Conservation (phyloP, 2,329 filamentous ascomycete genomes). For the Aspergillus ruber region DNA sequence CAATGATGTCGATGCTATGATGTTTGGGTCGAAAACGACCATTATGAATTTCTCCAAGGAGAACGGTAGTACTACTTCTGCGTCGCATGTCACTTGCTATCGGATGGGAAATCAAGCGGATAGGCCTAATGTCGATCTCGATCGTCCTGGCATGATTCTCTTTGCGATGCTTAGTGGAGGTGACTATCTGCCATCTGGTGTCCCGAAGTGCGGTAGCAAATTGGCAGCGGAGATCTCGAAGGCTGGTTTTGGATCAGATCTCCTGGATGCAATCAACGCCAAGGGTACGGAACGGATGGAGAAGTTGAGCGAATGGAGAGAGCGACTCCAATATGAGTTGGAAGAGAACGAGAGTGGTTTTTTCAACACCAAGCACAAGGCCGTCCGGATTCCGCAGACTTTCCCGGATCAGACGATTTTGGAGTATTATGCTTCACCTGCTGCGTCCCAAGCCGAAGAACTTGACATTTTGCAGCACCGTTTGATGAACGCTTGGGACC, state of each 20-base stretch:
- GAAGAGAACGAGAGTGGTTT: constrained; percentile 74
- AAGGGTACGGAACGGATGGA: constrained; percentile 21
- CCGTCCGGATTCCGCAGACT: constrained; percentile 65
- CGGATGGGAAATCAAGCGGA: constrained; percentile 39
- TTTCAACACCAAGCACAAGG: constrained; percentile 70
- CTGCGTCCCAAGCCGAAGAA: constrained; percentile 60
- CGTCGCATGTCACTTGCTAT: constrained; percentile 83
- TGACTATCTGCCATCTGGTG: constrained; percentile 84
- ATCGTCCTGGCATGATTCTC: constrained; percentile 83
- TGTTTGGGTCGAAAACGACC: constrained; percentile 83
- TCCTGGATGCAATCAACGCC: constrained; percentile 58
- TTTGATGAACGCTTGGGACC: constrained; percentile 52
- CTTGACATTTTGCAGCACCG: constrained; percentile 50
- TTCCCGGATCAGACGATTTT: constrained; percentile 78
- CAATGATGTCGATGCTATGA: constrained; percentile 93
- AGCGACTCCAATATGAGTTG: constrained; percentile 66
- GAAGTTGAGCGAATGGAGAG: constrained; percentile 60
- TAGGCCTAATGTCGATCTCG: constrained; percentile 45
- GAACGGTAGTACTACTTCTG: constrained; percentile 49
- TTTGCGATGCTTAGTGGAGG: constrained; percentile 93
- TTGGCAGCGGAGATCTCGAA: constrained; percentile 82
- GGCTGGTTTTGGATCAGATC: constrained; percentile 73
- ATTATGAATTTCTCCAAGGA: constrained; percentile 80
- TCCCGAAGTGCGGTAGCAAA: constrained; percentile 81
- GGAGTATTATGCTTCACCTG: constrained; percentile 80